phyloP scores from a whole-genome alignment of 2,329 filamentous ascomycete species.

The Alternaria sp. region DNA sequence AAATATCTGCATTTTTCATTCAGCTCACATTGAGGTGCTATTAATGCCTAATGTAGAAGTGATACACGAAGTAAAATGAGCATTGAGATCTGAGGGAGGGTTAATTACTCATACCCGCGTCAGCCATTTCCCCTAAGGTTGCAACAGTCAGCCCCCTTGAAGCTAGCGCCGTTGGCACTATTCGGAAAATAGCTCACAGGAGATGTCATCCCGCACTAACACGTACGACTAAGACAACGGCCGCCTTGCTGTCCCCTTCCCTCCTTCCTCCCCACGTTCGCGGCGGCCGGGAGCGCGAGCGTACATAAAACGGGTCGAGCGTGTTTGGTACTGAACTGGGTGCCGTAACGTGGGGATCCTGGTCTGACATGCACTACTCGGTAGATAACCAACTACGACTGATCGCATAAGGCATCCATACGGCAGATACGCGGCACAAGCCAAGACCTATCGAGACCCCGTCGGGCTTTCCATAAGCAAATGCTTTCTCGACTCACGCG shows the following conservation, averaged over 20 bases:
- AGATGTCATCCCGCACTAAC: background rate
- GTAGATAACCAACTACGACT: background rate
- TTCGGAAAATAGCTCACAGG: background rate
- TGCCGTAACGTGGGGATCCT: background rate
- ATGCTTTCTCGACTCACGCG: background rate
- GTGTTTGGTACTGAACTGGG: background rate
- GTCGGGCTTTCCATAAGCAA: background rate
- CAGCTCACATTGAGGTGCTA: no score
- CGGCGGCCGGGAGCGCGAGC: background rate
- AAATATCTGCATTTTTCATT: no score
- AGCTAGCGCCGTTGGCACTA: background rate
- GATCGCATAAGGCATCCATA: background rate
- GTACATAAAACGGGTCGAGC: background rate
- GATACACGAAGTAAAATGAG: no score
- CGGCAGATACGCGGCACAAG: background rate
- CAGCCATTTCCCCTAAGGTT: no score
- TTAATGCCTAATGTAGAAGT: no score
- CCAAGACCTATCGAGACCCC: background rate
- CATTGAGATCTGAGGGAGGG: no score
- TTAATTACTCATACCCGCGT: no score
- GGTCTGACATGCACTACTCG: background rate
- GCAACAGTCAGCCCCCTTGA: background rate
- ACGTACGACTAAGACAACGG: background rate
- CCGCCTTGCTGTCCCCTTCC: background rate
- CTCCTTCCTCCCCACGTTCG: background rate